Base-by-base conservation (phyloP, 495 filamentous ascomycete species). In the Cudoniella acicularis region DNA sequence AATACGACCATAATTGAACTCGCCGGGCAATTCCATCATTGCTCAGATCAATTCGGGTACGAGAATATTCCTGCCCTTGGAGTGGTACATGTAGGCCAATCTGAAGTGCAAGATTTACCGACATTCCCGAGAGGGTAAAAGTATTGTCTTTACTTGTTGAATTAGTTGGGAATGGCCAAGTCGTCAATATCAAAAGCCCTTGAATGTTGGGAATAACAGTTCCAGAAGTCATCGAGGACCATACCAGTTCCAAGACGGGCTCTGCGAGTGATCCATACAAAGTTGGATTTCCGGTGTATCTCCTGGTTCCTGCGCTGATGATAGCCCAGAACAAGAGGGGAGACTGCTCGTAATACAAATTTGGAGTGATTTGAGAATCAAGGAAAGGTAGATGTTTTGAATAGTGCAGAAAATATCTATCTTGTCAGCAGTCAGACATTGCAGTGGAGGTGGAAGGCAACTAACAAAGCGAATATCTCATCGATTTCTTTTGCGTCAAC, bases 321-420 rank as follows among this genome's bases (percentile, higher is more conserved):
- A 96, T 88, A 63, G 85, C 83, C 91, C 91, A 96, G 70, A 92
- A 95, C 1, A 95, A 81, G 25, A 95, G 72, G n/a, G 83, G 84
- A 36, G 86, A 85, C 48, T 83, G 75, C 49, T 81, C 82, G 65
- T 84, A 86, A 68, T 90, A 94, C 22, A 87, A 76, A 16, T 92
- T 87, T 10, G 90, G 86, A 0, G 83, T 75, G 66, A 82, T 79
- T 17, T 79, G 65, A 40, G 82, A 81, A 61, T 90, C 88, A 36
- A 96, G 80, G 64, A 95, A 87, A 2, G 89, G 88, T 6, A 95
- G 79, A 59, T 90, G 93, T 2, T 87, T 87, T 69, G 95, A 88
- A 67, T 92, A 93, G 9, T 25, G 48, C 10, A 13, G 20, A 25
- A 50, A 50, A 20, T 50, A 50, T 9, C 48, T 50, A 21, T 17